Conservation (phyloP, 179 eudicot species). For the Monotropa hypopitys region DNA sequence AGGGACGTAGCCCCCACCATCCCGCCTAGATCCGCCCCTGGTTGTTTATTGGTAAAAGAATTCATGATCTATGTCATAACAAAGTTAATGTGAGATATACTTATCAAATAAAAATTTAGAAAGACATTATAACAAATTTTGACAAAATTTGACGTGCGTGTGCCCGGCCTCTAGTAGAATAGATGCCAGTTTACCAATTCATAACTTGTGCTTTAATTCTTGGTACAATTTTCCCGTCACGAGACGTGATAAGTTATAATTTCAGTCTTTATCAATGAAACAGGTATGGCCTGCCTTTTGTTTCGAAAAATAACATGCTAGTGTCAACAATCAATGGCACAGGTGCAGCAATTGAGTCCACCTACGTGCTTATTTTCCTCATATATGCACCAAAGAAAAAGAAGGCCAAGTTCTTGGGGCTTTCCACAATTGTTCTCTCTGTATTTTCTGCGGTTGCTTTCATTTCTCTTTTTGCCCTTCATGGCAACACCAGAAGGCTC, state of each 20-base stretch:
- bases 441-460: conserved; percentile 38
- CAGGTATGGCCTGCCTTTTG: conserved; percentile 85
- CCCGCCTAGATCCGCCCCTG: no score
- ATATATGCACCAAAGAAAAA: conserved; percentile 53
- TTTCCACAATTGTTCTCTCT: conserved; percentile 27
- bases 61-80: no score
- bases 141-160: no score
- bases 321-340: conserved; percentile 56
- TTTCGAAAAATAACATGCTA: conserved; percentile 57
- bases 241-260: background rate
- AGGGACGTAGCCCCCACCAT: no score
- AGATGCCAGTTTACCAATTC: no score
- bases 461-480: conserved; percentile 51
- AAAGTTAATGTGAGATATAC: no score
- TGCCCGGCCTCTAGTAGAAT: no score
- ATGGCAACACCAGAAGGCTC: conserved; percentile 33
- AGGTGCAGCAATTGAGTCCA: conserved; percentile 55
- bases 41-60: no score
- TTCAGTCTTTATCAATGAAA: background rate
- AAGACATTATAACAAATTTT: no score
- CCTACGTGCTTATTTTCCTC: conserved; percentile 55
- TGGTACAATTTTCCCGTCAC: background rate
- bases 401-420: conserved; percentile 47
- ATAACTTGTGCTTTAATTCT: no score
- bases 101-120: no score